Percentiles rank a stretch among this genome's conserved stretches.
phyloP scores from a whole-genome alignment of 73 alveolate genomes.

The Paramecium tetraurelia region DNA sequence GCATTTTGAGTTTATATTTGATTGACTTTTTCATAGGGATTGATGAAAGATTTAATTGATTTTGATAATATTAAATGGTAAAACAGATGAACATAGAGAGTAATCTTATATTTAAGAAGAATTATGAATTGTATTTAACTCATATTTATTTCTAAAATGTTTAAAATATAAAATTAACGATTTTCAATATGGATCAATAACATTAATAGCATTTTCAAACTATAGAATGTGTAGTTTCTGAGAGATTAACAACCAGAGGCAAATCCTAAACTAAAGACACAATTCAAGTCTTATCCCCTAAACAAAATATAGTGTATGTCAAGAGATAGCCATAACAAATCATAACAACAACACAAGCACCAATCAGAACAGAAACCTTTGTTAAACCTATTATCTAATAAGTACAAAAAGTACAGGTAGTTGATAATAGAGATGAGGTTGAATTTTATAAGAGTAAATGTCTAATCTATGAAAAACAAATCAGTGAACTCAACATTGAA shows the following conservation, averaged over 20 bases:
- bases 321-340: neutral
- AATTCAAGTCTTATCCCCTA: neutral
- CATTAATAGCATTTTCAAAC: neutral
- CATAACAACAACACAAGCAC: neutral
- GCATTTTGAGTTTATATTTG: neutral
- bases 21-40: too few species aligned
- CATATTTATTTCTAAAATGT: neutral
- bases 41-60: neutral
- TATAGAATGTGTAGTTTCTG: constrained; percentile 40
- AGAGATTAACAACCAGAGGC: neutral
- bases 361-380: neutral
- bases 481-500: constrained; percentile 31
- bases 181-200: constrained; percentile 28
- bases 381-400: neutral
- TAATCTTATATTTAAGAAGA: neutral
- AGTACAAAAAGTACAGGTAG: neutral
- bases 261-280: constrained; percentile 22
- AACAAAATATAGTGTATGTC: constrained; percentile 12
- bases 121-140: neutral
- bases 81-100: neutral
- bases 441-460: constrained; percentile 42
- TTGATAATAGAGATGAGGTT: neutral
- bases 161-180: neutral
- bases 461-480: constrained; percentile 19
- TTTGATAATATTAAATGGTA: too few species aligned